A percentile compares a stretch with the other conserved stretches of the same genome.
phyloP scores from a whole-genome alignment of 2,329 filamentous ascomycete species.

The Dothideomycetes sp. region DNA sequence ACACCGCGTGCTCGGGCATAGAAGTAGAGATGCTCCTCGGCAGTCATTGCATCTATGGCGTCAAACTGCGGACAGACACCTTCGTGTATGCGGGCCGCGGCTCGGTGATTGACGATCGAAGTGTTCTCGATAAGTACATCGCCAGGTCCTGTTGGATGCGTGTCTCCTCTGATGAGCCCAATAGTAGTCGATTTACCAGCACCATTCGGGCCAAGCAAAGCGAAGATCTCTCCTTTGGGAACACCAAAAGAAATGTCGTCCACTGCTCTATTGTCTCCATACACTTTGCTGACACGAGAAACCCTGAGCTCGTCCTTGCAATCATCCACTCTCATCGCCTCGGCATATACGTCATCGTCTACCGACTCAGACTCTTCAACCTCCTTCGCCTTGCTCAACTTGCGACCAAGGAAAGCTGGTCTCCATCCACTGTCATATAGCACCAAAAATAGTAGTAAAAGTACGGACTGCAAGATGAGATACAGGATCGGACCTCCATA shows the following conservation, averaged over 20 bases:
- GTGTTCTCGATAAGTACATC: slow-evolving; percentile 71
- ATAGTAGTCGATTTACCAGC: slow-evolving; percentile 89
- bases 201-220: slow-evolving; percentile 79
- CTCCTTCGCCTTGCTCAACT: slow-evolving; percentile 28
- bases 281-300: slow-evolving; percentile 68
- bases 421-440: slow-evolving; percentile 66
- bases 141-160: slow-evolving; percentile 62
- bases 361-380: slow-evolving; percentile 33
- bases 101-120: slow-evolving; percentile 61
- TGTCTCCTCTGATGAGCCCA: slow-evolving; percentile 78
- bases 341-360: slow-evolving; percentile 50
- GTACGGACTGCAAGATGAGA: slow-evolving; percentile 59
- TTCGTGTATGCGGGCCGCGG: slow-evolving; percentile 61
- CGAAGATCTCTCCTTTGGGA: slow-evolving; percentile 71
- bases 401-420: slow-evolving; percentile 46
- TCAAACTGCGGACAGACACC: slow-evolving; percentile 76
- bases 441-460: slow-evolving; percentile 62
- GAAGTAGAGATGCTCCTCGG: slow-evolving; percentile 74
- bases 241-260: slow-evolving; percentile 81
- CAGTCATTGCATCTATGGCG: slow-evolving; percentile 84
- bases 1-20: slow-evolving; percentile 81
- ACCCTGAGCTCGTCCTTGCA: slow-evolving; percentile 64
- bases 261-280: slow-evolving; percentile 67
- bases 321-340: slow-evolving; percentile 51
- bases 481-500: slow-evolving; percentile 83